Evolutionary conservation across 2,329 filamentous ascomycete species (phyloP), one percentile per base, ranked within the genome.

Genomic region (Aspergillus ochraceus): DNA sequence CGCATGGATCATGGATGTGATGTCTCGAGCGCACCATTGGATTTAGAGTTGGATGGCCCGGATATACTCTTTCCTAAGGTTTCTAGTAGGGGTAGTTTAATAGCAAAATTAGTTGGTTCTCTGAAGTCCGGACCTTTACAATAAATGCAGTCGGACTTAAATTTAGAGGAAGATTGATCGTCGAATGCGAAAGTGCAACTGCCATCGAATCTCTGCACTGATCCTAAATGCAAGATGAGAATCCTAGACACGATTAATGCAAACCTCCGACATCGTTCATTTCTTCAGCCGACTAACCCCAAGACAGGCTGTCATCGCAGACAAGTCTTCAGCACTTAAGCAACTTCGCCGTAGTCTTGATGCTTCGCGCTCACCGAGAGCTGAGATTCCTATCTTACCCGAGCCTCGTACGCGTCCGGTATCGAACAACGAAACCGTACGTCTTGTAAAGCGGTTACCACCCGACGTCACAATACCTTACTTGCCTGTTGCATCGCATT

Each of bases 331-430:
- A 42, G 36, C 32, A 36, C 32, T 36, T 17, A 36, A 6, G 14
- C 11, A 36, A 29, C 26, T 29, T 29, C 26, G 26, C 26, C 47
- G 5, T 50, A 26, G 12, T 29, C 47, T 50, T 36, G 32, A 36
- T 36, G 32, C 32, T 36, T 42, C 36, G 26, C 51, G 62, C 59
- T 62, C 63, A 59, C 60, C 47, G 49, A 51, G 36, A 53, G 46
- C 36, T 52, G 22, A 20, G 52, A 50, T 66, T 60, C 66, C 66
- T 66, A 67, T 63, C 57, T 68, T 68, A 68, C 66, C 66, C 66
- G 66, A 67, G 30, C 17, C 22, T 9, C 14, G 66, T 68, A 66
- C 54, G 10, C 52, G 57, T 17, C 52, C 58, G 52, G 63, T 65
- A 61, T 57, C 32, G n/a, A 39, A 17, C 12, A 6, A 19, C 20